phyloP scores from a whole-genome alignment of 768 basidiomycete species.

The Cyclocybe cylindracea region DNA sequence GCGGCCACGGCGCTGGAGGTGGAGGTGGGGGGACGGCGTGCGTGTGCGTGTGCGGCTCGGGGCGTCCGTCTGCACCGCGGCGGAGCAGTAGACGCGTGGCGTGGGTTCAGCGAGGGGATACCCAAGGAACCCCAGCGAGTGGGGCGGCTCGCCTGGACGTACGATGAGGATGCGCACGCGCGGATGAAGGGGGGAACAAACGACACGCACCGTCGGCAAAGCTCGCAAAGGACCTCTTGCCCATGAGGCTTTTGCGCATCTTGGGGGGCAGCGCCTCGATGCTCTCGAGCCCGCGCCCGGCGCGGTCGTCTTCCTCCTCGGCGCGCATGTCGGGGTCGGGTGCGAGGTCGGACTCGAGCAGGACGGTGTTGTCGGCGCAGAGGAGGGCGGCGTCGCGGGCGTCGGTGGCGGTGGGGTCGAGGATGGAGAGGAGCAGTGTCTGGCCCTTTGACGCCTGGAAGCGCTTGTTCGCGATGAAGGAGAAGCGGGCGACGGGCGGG shows the following conservation, averaged over 20 bases:
- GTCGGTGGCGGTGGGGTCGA: constrained; percentile 29
- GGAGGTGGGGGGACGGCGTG: no score
- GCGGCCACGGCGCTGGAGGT: neutral
- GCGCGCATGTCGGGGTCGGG: constrained; percentile 33
- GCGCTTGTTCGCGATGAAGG: constrained; percentile 66
- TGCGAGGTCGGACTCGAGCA: constrained; percentile 56
- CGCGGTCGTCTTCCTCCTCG: constrained; percentile 3
- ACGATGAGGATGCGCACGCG: neutral
- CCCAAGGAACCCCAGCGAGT: constrained; percentile 16
- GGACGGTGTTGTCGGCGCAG: constrained; percentile 56
- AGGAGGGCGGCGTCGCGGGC: constrained; percentile 17
- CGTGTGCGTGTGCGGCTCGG: constrained; percentile 1
- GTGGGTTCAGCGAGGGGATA: constrained; percentile 16
- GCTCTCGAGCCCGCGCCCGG: constrained; percentile 3
- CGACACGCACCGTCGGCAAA: constrained; percentile 15
- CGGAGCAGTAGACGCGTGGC: constrained; percentile 19
- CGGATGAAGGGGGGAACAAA: no score
- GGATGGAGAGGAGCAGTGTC: constrained; percentile 64
- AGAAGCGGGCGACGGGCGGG: constrained; percentile 51
- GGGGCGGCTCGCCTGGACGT: constrained; percentile 9
- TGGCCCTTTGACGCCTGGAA: constrained; percentile 73
- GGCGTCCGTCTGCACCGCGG: constrained; percentile 24
- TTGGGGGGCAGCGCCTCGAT: constrained; percentile 22
- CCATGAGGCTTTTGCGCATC: constrained; percentile 22
- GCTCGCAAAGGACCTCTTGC: constrained; percentile 13